phyloP scores from a whole-genome alignment of 805 yeast species.

The Kluyveromyces starmeri region DNA sequence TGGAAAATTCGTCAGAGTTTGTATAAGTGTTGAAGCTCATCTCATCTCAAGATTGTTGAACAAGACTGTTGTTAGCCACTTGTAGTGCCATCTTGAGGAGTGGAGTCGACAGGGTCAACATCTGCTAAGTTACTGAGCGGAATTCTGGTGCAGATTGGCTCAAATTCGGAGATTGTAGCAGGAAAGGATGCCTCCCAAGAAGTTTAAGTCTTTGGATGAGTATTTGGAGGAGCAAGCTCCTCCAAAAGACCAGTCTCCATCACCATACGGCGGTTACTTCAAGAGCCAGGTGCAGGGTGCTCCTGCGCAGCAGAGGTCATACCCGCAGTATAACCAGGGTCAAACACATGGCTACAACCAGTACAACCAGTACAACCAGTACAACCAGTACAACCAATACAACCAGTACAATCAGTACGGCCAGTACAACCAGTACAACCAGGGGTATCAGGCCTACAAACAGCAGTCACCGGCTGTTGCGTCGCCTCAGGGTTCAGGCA shows the following conservation, averaged over 20 bases:
- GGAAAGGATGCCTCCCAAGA: constrained; percentile 30
- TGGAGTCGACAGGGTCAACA: no score
- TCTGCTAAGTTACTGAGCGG: no score
- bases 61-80: no score
- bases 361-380: constrained; percentile 11
- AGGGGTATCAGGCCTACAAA: constrained; percentile 12
- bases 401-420: constrained; percentile 4
- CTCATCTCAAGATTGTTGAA: no score
- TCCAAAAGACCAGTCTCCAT: constrained; percentile 23
- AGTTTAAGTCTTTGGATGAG: constrained; percentile 23
- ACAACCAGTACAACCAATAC: constrained; percentile 4
- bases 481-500: constrained; percentile 28
- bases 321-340: background rate
- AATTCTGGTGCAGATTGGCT: no score
- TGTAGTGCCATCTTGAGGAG: no score
- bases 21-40: no score
- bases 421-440: constrained; percentile 11
- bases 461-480: constrained; percentile 26
- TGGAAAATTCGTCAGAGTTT: no score
- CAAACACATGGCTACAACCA: constrained; percentile 15
- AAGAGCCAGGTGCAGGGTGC: constrained; percentile 12
- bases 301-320: constrained; percentile 4
- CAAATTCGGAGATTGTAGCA: no score
- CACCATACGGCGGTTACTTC: constrained; percentile 29
- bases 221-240: constrained; percentile 24